Conservation (phyloP, 257 asterid species). For the Salvia splendens region DNA sequence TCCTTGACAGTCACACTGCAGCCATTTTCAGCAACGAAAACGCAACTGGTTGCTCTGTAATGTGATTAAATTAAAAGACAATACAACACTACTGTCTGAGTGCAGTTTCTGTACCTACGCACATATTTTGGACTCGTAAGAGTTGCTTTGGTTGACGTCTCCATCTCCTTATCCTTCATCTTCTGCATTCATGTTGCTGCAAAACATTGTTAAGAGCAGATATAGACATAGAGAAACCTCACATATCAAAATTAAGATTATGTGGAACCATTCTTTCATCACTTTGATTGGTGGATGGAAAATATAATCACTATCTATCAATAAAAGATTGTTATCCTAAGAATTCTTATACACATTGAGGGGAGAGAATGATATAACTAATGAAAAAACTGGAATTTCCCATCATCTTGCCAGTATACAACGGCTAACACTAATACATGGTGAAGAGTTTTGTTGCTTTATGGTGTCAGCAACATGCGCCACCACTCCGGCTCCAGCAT, state of each 20-base stretch:
- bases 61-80: slow-evolving; percentile 38
- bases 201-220: background rate
- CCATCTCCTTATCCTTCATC: background rate
- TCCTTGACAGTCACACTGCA: slow-evolving; percentile 41
- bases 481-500: slow-evolving; percentile 85
- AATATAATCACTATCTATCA: background rate
- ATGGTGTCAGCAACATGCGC: slow-evolving; percentile 82
- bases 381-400: background rate
- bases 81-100: background rate
- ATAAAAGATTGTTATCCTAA: background rate
- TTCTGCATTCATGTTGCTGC: background rate
- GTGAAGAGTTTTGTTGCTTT: slow-evolving; percentile 51
- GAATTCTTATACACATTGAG: background rate
- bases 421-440: slow-evolving; percentile 41
- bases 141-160: background rate
- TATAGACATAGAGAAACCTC: background rate
- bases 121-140: too few species aligned
- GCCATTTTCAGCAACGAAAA: slow-evolving; percentile 73
- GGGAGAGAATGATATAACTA: background rate
- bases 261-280: background rate
- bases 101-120: background rate
- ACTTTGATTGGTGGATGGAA: background rate
- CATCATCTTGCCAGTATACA: background rate
- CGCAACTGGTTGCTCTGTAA: slow-evolving; percentile 64
- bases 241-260: background rate